These are phyloP conservation scores for Aspergillus niger DNA, from an alignment of 2,329 filamentous ascomycete genomes.

Conservation along the genomic window DNA sequence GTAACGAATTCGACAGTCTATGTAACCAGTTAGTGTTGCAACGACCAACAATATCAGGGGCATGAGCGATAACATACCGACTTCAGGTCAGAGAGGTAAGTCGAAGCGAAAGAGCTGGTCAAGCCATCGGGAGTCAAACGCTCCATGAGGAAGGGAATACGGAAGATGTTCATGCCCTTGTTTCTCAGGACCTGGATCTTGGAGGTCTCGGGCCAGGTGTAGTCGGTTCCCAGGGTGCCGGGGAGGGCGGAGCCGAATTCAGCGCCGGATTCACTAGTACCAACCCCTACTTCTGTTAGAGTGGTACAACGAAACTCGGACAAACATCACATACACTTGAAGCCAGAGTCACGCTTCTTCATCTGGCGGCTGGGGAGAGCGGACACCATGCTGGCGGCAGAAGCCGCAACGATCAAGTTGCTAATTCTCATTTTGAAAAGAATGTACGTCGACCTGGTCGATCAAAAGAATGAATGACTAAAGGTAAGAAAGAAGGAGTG, in stretches of 20 bases:
- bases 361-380: slow-evolving; percentile 28
- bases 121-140: slow-evolving; percentile 51
- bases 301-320: neutral
- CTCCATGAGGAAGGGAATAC: slow-evolving; percentile 60
- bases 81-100: slow-evolving; percentile 47
- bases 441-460: slow-evolving; percentile 29
- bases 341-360: slow-evolving; percentile 31
- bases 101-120: slow-evolving; percentile 45
- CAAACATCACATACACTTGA: slow-evolving; percentile 24
- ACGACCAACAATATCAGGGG: neutral
- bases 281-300: slow-evolving; percentile 29
- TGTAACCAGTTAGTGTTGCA: neutral
- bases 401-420: slow-evolving; percentile 32
- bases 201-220: slow-evolving; percentile 61
- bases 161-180: slow-evolving; percentile 61
- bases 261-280: slow-evolving; percentile 60
- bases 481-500: slow-evolving; percentile 12
- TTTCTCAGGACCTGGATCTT: slow-evolving; percentile 54
- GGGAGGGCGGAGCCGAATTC: slow-evolving; percentile 65
- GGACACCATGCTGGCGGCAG: slow-evolving; percentile 30
- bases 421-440: slow-evolving; percentile 34
- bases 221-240: slow-evolving; percentile 60
- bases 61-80: slow-evolving; percentile 17
- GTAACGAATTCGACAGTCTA: slow-evolving; percentile 43
- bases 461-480: slow-evolving; percentile 18